phyloP scores from a whole-genome alignment of 2,329 filamentous ascomycete genomes.

The Didymella exigua region DNA sequence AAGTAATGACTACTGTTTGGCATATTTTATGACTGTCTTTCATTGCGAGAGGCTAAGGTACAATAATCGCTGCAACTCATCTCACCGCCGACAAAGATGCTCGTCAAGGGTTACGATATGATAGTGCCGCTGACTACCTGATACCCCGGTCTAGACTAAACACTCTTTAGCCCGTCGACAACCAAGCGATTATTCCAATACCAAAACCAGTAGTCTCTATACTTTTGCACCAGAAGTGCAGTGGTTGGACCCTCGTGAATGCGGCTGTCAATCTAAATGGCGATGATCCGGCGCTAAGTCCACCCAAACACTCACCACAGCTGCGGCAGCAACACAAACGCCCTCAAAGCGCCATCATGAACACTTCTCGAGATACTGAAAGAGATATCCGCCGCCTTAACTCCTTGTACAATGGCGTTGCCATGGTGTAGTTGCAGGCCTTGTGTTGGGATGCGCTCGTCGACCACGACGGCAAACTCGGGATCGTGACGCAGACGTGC shows the following conservation, averaged over 20 bases:
- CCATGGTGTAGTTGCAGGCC: not conserved
- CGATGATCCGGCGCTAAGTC: slow-evolving; percentile 6
- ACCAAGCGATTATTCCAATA: not conserved
- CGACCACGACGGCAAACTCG: not conserved
- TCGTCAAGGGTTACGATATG: not conserved
- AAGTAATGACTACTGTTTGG: too few relatives aligned
- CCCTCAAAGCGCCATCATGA: not conserved
- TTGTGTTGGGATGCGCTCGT: not conserved
- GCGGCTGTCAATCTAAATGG: not conserved
- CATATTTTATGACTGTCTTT: not conserved
- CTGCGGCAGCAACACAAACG: not conserved
- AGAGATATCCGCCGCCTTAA: not conserved
- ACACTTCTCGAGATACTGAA: not conserved
- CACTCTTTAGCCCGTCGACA: not conserved
- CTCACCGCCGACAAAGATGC: not conserved
- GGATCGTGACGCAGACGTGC: not conserved
- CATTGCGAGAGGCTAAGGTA: not conserved
- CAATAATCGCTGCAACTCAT: not conserved
- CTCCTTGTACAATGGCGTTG: slow-evolving; percentile 1
- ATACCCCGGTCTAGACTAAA: not conserved
- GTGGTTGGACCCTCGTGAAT: not conserved
- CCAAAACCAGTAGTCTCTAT: not conserved
- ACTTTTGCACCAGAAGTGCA: not conserved
- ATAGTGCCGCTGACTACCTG: not conserved
- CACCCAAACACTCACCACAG: not conserved